Evolutionary conservation across 116 monocot species (phyloP).

Genomic region (Dioscorea cayenensis): DNA sequence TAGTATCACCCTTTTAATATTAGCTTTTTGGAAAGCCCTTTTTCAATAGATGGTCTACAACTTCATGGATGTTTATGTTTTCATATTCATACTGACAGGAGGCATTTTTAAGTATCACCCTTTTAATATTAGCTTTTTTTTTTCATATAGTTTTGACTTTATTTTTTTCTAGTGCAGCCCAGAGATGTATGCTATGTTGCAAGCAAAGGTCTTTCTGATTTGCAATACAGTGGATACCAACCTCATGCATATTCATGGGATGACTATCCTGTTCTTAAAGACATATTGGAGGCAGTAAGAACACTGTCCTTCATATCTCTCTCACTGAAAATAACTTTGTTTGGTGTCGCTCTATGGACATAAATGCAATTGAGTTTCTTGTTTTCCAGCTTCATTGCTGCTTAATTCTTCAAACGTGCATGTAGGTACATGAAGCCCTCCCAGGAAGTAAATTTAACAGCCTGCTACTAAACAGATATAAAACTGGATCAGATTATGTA

Average conservation of each 20-base stretch:
- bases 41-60: too few relatives aligned
- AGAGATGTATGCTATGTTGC: conserved; percentile 92
- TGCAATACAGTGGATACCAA: conserved; percentile 86
- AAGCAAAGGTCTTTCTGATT: conserved; percentile 53
- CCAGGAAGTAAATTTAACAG: conserved; percentile 87
- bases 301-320: not conserved
- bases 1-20: too few relatives aligned
- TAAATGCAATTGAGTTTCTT: not conserved
- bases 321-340: not conserved
- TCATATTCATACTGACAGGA: too few relatives aligned
- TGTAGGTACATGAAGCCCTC: conserved; percentile 77
- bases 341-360: not conserved
- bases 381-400: not conserved
- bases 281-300: conserved; percentile 62
- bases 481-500: conserved; percentile 77
- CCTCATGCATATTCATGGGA: conserved; percentile 84
- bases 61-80: too few relatives aligned
- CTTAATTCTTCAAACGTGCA: not conserved
- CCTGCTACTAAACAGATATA: conserved; percentile 86
- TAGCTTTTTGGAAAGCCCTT: too few relatives aligned
- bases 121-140: too few relatives aligned
- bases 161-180: conserved; percentile 48
- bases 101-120: too few relatives aligned
- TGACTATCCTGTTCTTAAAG: conserved; percentile 75
- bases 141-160: too few relatives aligned